Conservation (phyloP, 306 rosid species). For the Casuarina cunninghamiana region DNA sequence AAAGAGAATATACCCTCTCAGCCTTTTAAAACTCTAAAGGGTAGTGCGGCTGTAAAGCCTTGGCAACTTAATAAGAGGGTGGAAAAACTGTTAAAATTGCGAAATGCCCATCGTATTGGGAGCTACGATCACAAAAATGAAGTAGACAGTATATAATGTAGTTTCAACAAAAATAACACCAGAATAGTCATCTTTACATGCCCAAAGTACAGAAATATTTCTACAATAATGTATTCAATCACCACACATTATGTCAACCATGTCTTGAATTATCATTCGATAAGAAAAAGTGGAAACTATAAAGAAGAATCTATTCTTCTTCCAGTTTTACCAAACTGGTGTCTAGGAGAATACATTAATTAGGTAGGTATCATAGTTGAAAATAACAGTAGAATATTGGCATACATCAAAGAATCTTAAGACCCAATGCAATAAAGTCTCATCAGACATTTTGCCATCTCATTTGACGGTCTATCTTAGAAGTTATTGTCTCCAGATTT, state of each 20-base stretch:
- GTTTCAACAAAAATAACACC: background rate
- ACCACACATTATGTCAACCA: too few relatives aligned
- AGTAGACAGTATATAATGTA: background rate
- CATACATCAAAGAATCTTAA: too few relatives aligned
- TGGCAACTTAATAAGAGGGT: constrained; percentile 10
- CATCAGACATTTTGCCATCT: too few relatives aligned
- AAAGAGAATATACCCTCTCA: constrained; percentile 58
- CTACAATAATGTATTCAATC: background rate
- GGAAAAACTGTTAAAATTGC: background rate
- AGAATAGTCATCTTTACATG: background rate
- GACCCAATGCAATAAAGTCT: too few relatives aligned
- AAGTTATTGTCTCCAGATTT: background rate
- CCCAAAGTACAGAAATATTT: background rate
- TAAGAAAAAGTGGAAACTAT: background rate
- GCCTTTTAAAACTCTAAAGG: constrained; percentile 60
- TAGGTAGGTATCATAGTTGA: too few relatives aligned
- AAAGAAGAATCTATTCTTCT: too few relatives aligned
- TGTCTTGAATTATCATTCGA: too few relatives aligned
- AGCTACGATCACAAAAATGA: background rate
- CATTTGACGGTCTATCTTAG: too few relatives aligned
- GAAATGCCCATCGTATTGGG: background rate
- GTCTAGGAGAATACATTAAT: too few relatives aligned
- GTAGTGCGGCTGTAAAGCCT: constrained; percentile 67
- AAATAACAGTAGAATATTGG: too few relatives aligned
- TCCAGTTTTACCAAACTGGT: too few relatives aligned